Conservation (phyloP, 371 early-diverging fungal genomes). For the Mortierella sp. region DNA sequence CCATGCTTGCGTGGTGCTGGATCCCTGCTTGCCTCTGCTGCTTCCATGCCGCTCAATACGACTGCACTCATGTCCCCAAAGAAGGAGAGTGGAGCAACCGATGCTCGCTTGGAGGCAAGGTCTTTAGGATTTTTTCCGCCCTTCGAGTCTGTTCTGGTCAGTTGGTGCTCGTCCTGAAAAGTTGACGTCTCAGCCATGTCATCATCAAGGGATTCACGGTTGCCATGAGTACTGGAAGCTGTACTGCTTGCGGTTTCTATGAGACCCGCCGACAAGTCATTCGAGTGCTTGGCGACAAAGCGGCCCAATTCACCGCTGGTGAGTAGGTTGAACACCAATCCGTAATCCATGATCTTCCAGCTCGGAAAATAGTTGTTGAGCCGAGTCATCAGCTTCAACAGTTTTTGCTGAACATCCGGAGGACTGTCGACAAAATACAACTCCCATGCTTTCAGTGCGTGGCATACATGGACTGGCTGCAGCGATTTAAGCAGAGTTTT, state of each 20-base stretch:
- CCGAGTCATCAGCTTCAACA: constrained; percentile 38
- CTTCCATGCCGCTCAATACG: not conserved
- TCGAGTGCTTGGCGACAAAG: not conserved
- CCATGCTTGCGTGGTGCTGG: not conserved
- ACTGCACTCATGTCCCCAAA: constrained; percentile 1
- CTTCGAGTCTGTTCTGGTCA: not conserved
- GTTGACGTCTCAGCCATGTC: too few species aligned
- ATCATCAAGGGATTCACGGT: not conserved
- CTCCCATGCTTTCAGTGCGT: constrained; percentile 53
- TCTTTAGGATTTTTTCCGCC: not conserved
- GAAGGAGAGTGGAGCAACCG: constrained; percentile 6
- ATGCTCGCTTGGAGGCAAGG: constrained; percentile 1
- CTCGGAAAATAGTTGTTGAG: constrained; percentile 48
- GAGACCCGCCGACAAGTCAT: not conserved
- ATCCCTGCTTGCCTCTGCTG: not conserved
- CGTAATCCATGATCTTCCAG: constrained; percentile 53
- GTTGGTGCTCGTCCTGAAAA: not conserved
- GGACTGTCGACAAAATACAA: constrained; percentile 37
- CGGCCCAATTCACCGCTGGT: constrained; percentile 34
- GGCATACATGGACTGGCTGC: constrained; percentile 42
- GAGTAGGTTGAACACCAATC: constrained; percentile 28
- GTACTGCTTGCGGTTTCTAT: not conserved
- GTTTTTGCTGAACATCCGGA: constrained; percentile 26
- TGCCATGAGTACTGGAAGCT: not conserved
- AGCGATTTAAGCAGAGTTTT: constrained; percentile 34